Evolutionary conservation across 371 early-diverging fungal species (phyloP), one percentile per base, ranked within the genome.

Genomic region (Funneliformis caledonium): DNA sequence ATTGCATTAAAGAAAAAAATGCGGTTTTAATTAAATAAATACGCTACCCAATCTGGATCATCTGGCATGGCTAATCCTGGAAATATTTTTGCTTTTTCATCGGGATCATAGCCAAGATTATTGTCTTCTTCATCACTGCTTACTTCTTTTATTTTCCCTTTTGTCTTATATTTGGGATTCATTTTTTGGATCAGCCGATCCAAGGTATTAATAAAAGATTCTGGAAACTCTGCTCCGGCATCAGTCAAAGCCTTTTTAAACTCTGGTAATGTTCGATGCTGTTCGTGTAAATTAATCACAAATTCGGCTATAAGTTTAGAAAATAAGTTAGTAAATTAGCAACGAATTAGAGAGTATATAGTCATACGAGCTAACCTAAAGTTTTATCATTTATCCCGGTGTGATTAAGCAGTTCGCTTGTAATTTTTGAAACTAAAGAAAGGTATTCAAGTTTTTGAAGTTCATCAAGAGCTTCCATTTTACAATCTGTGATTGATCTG

Each of bases 341-440:
- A 26, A 26, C 26, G 26, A 26, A 26, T 26, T 26, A 26, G 26
- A 26, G 10, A 60, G 8, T 43, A 22, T 22, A 22, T 26, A 26
- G 16, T 70, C 4, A 14, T 22, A 42, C n/a, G 10, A 6, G 31
- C 85, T 56, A 88, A 90, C 92, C 92, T 72, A 91, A 75, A 9
- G 88, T 92, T 85, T 95, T 96, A 87, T 98, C 98, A 75, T 92
- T 91, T 79, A 97, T 87, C n/a, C 96, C 97, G 14, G 92, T 93
- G 84, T 98, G 98, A 85, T 98, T 98, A 65, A 92, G 84, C 42
- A 99, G 87, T 86, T 99, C 99, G 81, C 90, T 93, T 43, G 95
- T 90, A 77, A 98, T 92, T 85, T 97, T 96, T 83, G 93, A 91
- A n/a, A 98, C 95, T 70, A 98, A 88, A 69, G 96, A 94, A 75